A percentile compares a stretch with the other conserved stretches of the same genome.
Evolutionary conservation across 805 yeast species (phyloP).

Genomic region (Naumovozyma baii): DNA sequence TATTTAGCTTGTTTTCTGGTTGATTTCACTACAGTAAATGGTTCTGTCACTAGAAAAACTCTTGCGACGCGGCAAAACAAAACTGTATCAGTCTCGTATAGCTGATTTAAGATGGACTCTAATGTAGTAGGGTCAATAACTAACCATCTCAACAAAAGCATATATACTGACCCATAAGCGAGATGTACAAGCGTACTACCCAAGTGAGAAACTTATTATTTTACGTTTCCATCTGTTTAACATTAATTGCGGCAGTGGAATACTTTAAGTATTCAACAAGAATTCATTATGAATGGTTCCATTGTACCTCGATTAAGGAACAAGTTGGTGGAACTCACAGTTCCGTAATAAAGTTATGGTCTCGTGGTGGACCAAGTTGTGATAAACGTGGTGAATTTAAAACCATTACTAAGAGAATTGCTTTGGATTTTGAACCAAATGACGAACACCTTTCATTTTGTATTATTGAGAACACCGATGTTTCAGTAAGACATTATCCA

Average conservation of each 20-base stretch:
- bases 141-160: too few relatives aligned
- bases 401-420: conserved; percentile 31
- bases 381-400: conserved; percentile 37
- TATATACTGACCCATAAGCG: neutral
- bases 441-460: conserved; percentile 30
- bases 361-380: conserved; percentile 37
- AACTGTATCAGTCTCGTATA: too few relatives aligned
- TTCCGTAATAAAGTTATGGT: conserved; percentile 28
- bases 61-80: too few relatives aligned
- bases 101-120: too few relatives aligned
- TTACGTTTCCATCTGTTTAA: conserved; percentile 23
- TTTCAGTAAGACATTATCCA: conserved; percentile 28
- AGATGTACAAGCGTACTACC: neutral
- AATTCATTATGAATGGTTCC: conserved; percentile 37
- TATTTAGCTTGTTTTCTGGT: too few relatives aligned
- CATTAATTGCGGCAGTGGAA: conserved; percentile 34
- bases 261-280: conserved; percentile 35
- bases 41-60: too few relatives aligned
- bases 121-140: too few relatives aligned
- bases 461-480: conserved; percentile 26
- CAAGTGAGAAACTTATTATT: conserved; percentile 20
- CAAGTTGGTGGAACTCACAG: conserved; percentile 13
- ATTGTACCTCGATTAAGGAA: conserved; percentile 32
- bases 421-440: conserved; percentile 34
- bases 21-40: too few relatives aligned